phyloP scores from a whole-genome alignment of 768 basidiomycete species.

The Erythrobasidium yunnanense region DNA sequence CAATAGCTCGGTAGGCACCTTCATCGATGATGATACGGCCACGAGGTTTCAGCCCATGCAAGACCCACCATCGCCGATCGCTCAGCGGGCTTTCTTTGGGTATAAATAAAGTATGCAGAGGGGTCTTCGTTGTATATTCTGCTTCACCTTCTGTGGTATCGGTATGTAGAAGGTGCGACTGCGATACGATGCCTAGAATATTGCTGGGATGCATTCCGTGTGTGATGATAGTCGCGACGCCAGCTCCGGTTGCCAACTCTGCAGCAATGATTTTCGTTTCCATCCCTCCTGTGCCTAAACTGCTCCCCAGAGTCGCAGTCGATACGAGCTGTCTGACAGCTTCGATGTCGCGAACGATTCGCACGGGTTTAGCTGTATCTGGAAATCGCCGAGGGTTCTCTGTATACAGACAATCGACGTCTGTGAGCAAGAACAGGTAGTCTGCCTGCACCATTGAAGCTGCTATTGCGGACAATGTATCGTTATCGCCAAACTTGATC shows the following conservation, averaged over 20 bases:
- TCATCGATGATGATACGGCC: constrained; percentile 79
- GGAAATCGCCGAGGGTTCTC: constrained; percentile 62
- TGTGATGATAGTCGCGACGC: constrained; percentile 80
- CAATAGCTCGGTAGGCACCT: constrained; percentile 77
- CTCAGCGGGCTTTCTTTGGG: constrained; percentile 60
- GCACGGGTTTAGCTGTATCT: constrained; percentile 53
- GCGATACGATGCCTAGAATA: constrained; percentile 62
- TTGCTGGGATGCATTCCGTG: constrained; percentile 66
- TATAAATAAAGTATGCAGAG: constrained; percentile 84
- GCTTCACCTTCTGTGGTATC: constrained; percentile 22
- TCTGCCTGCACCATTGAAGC: constrained; percentile 96
- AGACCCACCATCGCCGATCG: constrained; percentile 91
- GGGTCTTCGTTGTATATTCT: constrained; percentile 21
- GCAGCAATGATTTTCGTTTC: constrained; percentile 98
- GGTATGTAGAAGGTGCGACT: constrained; percentile 28
- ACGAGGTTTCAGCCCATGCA: constrained; percentile 81
- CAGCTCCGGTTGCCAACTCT: constrained; percentile 89
- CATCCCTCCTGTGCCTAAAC: constrained; percentile 95
- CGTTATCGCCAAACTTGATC: constrained; percentile 99
- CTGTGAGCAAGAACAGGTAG: constrained; percentile 89
- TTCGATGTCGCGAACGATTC: constrained; percentile 69
- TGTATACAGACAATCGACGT: constrained; percentile 91
- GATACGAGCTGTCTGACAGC: constrained; percentile 76
- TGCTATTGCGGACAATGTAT: constrained; percentile 92
- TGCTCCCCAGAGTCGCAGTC: constrained; percentile 81